Percentiles rank a stretch among this genome's conserved stretches.
Evolutionary conservation across 1,284 basidiomycete genomes (phyloP).

Genomic region (Spongispora temasekensis): DNA sequence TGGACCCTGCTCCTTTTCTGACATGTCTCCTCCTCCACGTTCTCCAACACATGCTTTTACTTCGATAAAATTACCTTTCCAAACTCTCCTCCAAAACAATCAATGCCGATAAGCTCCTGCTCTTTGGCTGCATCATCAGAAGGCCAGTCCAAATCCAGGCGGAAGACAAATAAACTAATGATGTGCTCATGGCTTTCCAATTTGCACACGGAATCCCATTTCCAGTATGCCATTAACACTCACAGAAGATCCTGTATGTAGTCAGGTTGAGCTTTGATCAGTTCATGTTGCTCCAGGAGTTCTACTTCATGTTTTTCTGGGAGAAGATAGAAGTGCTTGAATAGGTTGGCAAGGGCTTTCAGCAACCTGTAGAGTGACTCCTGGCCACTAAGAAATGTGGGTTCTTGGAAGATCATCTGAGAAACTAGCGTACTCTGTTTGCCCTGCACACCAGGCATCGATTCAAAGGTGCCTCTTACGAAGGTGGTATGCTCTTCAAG

Average conservation of each 20-base stretch:
- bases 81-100: too few relatives aligned
- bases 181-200: background rate
- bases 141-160: background rate
- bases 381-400: background rate
- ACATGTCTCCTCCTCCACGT: too few relatives aligned
- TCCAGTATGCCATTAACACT: too few relatives aligned
- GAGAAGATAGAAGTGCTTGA: background rate
- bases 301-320: background rate
- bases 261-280: background rate
- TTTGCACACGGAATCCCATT: too few relatives aligned
- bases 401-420: background rate
- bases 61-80: too few relatives aligned
- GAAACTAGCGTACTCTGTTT: background rate
- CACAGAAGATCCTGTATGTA: background rate
- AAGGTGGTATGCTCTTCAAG: background rate
- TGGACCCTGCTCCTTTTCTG: too few relatives aligned
- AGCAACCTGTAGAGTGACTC: background rate
- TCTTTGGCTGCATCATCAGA: background rate
- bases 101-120: too few relatives aligned
- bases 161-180: background rate
- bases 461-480: background rate
- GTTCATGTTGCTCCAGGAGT: background rate
- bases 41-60: too few relatives aligned
- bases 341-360: background rate
- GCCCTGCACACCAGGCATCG: background rate